phyloP scores from a whole-genome alignment of 257 asterid genomes.

The Striga asiatica region DNA sequence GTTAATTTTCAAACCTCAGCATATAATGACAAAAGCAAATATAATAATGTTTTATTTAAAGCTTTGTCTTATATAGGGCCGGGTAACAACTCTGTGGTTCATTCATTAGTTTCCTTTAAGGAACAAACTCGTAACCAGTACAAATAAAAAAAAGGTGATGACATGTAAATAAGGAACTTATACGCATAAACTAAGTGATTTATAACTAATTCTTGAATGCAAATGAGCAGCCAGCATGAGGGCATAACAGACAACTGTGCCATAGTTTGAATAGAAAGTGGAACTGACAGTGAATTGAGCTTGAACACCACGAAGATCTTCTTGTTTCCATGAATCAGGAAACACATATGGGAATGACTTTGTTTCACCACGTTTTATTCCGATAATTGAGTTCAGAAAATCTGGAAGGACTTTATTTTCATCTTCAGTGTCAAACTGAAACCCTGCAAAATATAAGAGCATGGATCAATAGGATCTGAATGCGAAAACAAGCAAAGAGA shows the following conservation, averaged over 20 bases:
- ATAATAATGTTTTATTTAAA: no score
- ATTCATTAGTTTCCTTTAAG: background rate
- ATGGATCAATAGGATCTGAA: background rate
- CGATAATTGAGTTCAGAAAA: conserved; percentile 51
- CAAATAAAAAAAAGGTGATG: background rate
- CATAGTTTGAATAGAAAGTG: background rate
- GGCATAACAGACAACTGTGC: background rate
- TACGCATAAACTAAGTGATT: background rate
- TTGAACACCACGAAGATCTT: conserved; percentile 77
- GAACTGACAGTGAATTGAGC: conserved; percentile 78
- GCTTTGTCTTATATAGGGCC: no score
- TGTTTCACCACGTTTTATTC: conserved; percentile 65
- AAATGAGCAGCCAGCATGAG: background rate
- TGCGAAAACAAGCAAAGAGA: background rate
- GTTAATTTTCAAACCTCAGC: background rate
- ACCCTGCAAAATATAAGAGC: conserved; percentile 39
- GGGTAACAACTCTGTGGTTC: background rate
- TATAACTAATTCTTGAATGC: background rate
- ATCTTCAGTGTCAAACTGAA: conserved; percentile 90
- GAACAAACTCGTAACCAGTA: background rate
- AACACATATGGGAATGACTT: conserved; percentile 70
- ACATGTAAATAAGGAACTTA: background rate
- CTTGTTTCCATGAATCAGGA: conserved; percentile 90
- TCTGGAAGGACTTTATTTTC: conserved; percentile 83
- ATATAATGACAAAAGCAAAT: background rate